Base-by-base conservation (phyloP, 768 basidiomycete genomes). In the Mrakia blollopis region DNA sequence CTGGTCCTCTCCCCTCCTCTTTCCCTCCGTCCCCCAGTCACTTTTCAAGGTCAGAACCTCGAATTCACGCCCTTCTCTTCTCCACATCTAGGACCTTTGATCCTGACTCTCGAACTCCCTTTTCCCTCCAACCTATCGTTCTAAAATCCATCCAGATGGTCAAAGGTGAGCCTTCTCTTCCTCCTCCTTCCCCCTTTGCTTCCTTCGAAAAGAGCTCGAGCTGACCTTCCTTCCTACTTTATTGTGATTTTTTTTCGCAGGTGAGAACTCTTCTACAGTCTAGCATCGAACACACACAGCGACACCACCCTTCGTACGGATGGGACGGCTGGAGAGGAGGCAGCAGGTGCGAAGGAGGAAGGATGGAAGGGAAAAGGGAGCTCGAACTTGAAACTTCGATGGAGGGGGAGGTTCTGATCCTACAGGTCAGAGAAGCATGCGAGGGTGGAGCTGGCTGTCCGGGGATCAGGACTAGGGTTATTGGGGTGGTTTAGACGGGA, bases 81-180 rank as follows among this genome's bases (percentile, higher is more conserved):
- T 14, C 65, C 10, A 35, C 8, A 25, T 39, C 35, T 68, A 32
- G 37, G 65, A 44, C 65, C 35, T n/a, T 68, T 68, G 65, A 68
- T 37, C 65, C 65, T 68, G 35, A 68, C 65, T n/a, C 28, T 44
- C 65, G 13, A 39, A 35, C 16, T 21, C 35, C 13, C 50, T 21
- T 41, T 28, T 61, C 25, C 37, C 37, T 62, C 57, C 52, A 50
- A 16, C 68, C 30, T 28, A 25, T 71, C 47, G 50, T 35, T 62
- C 28, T 3, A 21, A 39, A 52, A 23, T 62, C 28, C 37, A 44
- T 21, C 25, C 52, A 75, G 74, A 75, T 75, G 74, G 74, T 75
- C 74, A 75, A 75, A 69, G 74, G 73, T 74, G 23, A 37, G 73
- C 37, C 44, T 39, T 61, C 57, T 28, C 70, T 28, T 23, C 23